These are phyloP conservation scores for Cornus suecica DNA, from an alignment of 148 eudicot species.

Conservation along the genomic window DNA sequence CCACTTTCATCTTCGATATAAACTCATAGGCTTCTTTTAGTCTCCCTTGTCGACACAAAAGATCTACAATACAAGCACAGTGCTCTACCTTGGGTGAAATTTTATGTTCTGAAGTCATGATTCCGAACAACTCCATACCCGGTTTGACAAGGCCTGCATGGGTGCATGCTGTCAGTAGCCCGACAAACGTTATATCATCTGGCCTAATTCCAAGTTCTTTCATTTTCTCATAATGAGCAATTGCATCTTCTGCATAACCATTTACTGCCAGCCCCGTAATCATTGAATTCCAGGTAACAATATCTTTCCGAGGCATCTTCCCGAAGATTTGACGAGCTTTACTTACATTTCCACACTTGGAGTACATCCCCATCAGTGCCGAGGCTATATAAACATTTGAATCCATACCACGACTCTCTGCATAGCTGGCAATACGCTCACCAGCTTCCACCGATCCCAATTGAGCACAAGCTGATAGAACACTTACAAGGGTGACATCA, in stretches of 20 bases:
- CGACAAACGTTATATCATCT: constrained; percentile 48
- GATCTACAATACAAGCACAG: constrained; percentile 59
- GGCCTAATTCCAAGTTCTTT: constrained; percentile 33
- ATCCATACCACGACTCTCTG: constrained; percentile 32
- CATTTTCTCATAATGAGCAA: constrained; percentile 35
- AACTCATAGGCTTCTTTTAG: constrained; percentile 47
- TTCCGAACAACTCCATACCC: constrained; percentile 42
- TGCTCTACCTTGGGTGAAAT: constrained; percentile 49
- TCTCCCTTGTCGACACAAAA: constrained; percentile 47
- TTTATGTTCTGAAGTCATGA: constrained; percentile 36
- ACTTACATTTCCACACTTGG: constrained; percentile 43
- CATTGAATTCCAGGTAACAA: constrained; percentile 58
- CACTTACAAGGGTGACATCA: constrained; percentile 51
- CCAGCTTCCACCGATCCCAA: constrained; percentile 52
- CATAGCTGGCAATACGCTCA: constrained; percentile 36
- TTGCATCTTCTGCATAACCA: constrained; percentile 46
- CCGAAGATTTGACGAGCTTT: constrained; percentile 41
- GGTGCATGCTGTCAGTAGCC: constrained; percentile 52
- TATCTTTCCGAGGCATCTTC: constrained; percentile 40
- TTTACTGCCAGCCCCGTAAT: constrained; percentile 52
- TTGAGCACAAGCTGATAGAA: constrained; percentile 55
- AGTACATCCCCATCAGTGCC: constrained; percentile 52
- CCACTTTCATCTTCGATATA: constrained; percentile 43
- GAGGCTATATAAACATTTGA: constrained; percentile 41
- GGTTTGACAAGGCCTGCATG: constrained; percentile 49